phyloP scores from a whole-genome alignment of 257 asterid genomes.

The Lavandula angustifolia region DNA sequence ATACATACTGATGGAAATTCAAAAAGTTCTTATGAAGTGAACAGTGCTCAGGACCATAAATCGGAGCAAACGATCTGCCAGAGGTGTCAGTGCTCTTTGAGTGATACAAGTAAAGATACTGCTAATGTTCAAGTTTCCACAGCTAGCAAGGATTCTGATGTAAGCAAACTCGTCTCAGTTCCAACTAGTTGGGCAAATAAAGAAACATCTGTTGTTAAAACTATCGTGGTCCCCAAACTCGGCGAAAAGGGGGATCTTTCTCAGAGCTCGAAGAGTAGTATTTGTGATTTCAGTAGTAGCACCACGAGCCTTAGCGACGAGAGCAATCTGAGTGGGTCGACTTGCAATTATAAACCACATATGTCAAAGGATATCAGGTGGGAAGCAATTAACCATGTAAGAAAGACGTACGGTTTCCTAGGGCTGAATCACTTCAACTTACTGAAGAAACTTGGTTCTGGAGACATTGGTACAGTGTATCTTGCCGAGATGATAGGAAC shows the following conservation, averaged over 20 bases:
- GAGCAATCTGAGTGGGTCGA: constrained; percentile 68
- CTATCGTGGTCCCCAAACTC: constrained; percentile 36
- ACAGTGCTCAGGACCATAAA: constrained; percentile 29
- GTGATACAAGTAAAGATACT: constrained; percentile 38
- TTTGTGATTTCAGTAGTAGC: constrained; percentile 82
- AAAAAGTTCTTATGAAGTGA: constrained; percentile 33
- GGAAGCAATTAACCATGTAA: constrained; percentile 63
- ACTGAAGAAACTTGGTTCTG: constrained; percentile 79
- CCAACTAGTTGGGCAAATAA: constrained; percentile 35
- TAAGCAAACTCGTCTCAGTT: constrained; percentile 31
- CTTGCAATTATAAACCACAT: constrained; percentile 69
- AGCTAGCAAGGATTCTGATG: constrained; percentile 24
- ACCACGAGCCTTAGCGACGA: constrained; percentile 76
- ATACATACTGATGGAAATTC: constrained; percentile 29
- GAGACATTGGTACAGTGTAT: constrained; percentile 90
- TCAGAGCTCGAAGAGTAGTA: constrained; percentile 84
- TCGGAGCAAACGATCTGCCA: constrained; percentile 63
- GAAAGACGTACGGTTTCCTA: constrained; percentile 63
- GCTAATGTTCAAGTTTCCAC: constrained; percentile 26
- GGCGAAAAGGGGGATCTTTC: constrained; percentile 66
- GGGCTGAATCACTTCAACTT: constrained; percentile 74
- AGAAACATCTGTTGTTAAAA: constrained; percentile 39
- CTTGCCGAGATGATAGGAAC: constrained; percentile 76
- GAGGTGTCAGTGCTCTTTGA: constrained; percentile 77
- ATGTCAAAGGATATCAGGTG: constrained; percentile 85